phyloP scores from a whole-genome alignment of 2,329 filamentous ascomycete species.

The Ascomycota sp. region DNA sequence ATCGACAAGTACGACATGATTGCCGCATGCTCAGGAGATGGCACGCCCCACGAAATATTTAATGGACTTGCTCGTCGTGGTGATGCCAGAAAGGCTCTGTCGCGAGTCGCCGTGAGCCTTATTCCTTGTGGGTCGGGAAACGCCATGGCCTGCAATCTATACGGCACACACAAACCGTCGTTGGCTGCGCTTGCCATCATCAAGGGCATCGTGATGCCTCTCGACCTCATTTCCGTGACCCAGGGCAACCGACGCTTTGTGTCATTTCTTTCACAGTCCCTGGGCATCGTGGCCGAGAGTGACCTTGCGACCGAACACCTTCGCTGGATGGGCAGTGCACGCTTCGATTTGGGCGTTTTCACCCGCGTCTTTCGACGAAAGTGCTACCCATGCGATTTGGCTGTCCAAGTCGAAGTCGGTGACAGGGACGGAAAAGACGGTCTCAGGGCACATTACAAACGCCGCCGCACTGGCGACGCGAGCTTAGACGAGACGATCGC shows the following conservation, averaged over 20 bases:
- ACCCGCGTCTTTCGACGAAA: conserved; percentile 52
- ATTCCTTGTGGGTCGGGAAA: conserved; percentile 88
- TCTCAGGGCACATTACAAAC: conserved; percentile 51
- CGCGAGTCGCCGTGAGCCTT: conserved; percentile 60
- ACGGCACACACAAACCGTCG: conserved; percentile 54
- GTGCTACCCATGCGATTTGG: conserved; percentile 72
- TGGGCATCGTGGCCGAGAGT: conserved; percentile 74
- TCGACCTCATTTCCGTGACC: conserved; percentile 75
- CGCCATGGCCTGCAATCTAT: conserved; percentile 74
- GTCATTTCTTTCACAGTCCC: conserved; percentile 74
- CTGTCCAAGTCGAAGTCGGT: conserved; percentile 56
- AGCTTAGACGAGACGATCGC: conserved; percentile 5
- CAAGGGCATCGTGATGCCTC: conserved; percentile 62
- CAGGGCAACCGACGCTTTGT: conserved; percentile 53
- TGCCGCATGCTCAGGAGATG: conserved; percentile 77
- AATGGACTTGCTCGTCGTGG: conserved; percentile 63
- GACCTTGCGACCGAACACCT: conserved; percentile 79
- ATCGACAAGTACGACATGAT: conserved; percentile 65
- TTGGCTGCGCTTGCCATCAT: conserved; percentile 63
- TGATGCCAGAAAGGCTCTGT: conserved; percentile 53
- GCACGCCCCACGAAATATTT: conserved; percentile 78
- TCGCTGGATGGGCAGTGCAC: conserved; percentile 72
- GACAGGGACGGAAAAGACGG: conserved; percentile 39
- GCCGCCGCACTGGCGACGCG: conserved; percentile 15
- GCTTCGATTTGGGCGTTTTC: conserved; percentile 74